A percentile compares a stretch with the other conserved stretches of the same genome.
These are phyloP conservation scores for Bipolaris gigantea DNA, from an alignment of 2,329 filamentous ascomycete genomes.

Conservation along the genomic window DNA sequence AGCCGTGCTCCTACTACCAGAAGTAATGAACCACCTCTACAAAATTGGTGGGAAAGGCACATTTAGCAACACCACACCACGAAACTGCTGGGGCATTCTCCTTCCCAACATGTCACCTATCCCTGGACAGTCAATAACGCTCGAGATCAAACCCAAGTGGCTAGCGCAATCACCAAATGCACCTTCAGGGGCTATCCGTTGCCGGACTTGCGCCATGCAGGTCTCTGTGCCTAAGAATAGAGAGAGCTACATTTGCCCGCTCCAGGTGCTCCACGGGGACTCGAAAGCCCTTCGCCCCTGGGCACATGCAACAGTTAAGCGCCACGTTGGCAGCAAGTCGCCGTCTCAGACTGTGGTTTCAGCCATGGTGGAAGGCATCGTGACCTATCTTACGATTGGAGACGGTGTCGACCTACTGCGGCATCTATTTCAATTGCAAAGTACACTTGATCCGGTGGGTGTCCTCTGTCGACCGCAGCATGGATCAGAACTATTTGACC, in stretches of 20 bases:
- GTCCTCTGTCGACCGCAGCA: slow-evolving; percentile 9
- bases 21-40: slow-evolving; percentile 18
- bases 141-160: slow-evolving; percentile 56
- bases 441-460: slow-evolving; percentile 44
- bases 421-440: slow-evolving; percentile 44
- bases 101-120: slow-evolving; percentile 37
- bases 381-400: slow-evolving; percentile 32
- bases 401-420: slow-evolving; percentile 43
- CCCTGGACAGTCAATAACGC: slow-evolving; percentile 26
- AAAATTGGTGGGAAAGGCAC: slow-evolving; percentile 5
- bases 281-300: slow-evolving; percentile 16
- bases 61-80: slow-evolving; percentile 5
- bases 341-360: slow-evolving; percentile 1
- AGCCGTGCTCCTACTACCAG: slow-evolving; percentile 17
- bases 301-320: slow-evolving; percentile 17
- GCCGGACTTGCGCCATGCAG: slow-evolving; percentile 52
- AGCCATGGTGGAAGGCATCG: slow-evolving; percentile 16
- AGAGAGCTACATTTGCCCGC: slow-evolving; percentile 44
- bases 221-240: slow-evolving; percentile 33
- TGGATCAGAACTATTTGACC: slow-evolving; percentile 8
- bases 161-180: slow-evolving; percentile 51
- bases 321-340: slow-evolving; percentile 7
- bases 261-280: slow-evolving; percentile 44
- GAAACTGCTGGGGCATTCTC: slow-evolving; percentile 27
- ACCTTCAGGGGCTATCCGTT: slow-evolving; percentile 44